Percentiles rank a stretch among this genome's conserved stretches.
Conservation (phyloP, 768 basidiomycete genomes). For the Phlebiopsis gigantea region DNA sequence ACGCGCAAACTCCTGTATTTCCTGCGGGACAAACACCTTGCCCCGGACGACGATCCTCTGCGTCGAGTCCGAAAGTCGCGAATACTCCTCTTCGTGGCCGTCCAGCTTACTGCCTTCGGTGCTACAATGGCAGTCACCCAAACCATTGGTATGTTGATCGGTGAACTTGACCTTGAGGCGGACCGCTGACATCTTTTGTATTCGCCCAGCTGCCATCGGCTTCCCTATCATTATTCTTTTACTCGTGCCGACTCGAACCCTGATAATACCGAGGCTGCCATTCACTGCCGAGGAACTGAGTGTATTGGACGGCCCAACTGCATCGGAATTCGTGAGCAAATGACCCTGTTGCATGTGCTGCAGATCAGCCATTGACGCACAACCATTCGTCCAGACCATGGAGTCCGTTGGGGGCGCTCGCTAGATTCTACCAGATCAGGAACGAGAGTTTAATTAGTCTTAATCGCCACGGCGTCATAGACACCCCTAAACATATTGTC, state of each 20-base stretch:
- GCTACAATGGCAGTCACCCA: slow-evolving; percentile 89
- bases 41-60: slow-evolving; percentile 63
- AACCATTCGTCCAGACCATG: slow-evolving; percentile 33
- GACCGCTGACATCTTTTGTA: background rate
- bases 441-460: background rate
- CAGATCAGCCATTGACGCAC: background rate
- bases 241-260: slow-evolving; percentile 70
- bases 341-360: background rate
- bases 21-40: slow-evolving; percentile 63
- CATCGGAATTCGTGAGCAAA: slow-evolving; percentile 70
- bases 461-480: background rate
- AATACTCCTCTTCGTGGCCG: slow-evolving; percentile 61
- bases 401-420: slow-evolving; percentile 36
- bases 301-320: slow-evolving; percentile 86
- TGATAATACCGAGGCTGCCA: slow-evolving; percentile 65
- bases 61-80: slow-evolving; percentile 68
- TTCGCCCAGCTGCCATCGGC: slow-evolving; percentile 67
- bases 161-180: background rate
- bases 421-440: slow-evolving; percentile 1
- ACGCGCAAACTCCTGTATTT: slow-evolving; percentile 78
- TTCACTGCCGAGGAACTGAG: slow-evolving; percentile 76
- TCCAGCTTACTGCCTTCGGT: slow-evolving; percentile 82
- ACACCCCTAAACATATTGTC: background rate
- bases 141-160: slow-evolving; percentile 58
- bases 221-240: slow-evolving; percentile 88